Evolutionary conservation across 169 alveolate species (phyloP).

Genomic region (Eimeria brunetti): DNA sequence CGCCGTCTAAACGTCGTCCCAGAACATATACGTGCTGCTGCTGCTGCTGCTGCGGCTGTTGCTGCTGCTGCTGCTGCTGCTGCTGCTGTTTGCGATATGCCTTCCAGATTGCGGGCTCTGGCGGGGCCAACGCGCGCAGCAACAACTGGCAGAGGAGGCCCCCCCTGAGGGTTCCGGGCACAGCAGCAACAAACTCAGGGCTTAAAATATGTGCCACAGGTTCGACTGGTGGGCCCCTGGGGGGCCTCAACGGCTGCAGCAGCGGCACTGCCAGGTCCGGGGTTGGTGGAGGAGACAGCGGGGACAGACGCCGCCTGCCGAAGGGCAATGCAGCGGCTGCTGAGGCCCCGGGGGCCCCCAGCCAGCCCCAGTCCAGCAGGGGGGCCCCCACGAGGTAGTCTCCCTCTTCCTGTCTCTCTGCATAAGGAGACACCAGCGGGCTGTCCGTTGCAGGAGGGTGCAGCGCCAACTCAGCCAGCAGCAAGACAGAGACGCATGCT

Average conservation of each 20-base stretch:
- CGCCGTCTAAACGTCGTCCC: slow-evolving; percentile 40
- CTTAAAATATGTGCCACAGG: slow-evolving; percentile 18
- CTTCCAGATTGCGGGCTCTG: slow-evolving; percentile 21
- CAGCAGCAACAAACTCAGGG: slow-evolving; percentile 47
- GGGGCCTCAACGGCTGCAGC: slow-evolving; percentile 9
- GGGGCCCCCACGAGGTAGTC: slow-evolving; percentile 53
- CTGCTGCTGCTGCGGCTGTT: slow-evolving; percentile 46
- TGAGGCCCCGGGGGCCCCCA: slow-evolving; percentile 38
- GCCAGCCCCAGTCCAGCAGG: slow-evolving; percentile 28
- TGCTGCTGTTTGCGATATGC: slow-evolving; percentile 15
- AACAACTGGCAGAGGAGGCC: slow-evolving; percentile 28
- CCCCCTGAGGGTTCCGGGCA: slow-evolving; percentile 44
- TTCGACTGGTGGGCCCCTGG: slow-evolving; percentile 1
- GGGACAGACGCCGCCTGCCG: background rate
- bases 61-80: slow-evolving; percentile 45
- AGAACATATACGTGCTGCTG: slow-evolving; percentile 9
- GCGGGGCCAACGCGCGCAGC: slow-evolving; percentile 11
- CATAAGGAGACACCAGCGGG: background rate
- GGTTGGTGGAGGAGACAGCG: background rate
- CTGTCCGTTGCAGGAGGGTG: background rate
- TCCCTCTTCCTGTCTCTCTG: background rate
- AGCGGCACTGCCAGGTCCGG: background rate
- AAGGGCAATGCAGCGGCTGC: slow-evolving; percentile 28
- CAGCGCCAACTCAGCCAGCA: slow-evolving; percentile 36
- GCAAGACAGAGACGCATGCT: slow-evolving; percentile 39